A percentile compares a stretch with the other conserved stretches of the same genome.
Conservation (phyloP, 108 stramenopile genomes). For the Pseudonitzschia pungens region DNA sequence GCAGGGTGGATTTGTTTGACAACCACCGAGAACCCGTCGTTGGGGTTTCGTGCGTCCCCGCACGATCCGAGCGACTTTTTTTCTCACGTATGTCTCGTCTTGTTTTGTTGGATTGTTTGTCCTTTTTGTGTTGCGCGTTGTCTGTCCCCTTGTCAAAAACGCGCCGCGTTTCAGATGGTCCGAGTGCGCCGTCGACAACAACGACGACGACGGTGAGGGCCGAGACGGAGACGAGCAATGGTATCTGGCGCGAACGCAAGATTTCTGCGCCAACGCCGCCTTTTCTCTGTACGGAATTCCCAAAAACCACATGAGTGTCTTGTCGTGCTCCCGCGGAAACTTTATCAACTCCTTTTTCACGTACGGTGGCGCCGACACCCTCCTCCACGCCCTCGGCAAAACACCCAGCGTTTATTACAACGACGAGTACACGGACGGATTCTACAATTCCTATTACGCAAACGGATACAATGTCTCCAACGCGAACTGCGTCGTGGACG, state of each 20-base stretch:
- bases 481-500: slow-evolving; percentile 9
- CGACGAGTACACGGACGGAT: slow-evolving; percentile 3
- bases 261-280: slow-evolving; percentile 48
- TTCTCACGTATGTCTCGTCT: neutral
- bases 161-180: no score
- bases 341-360: slow-evolving; percentile 60
- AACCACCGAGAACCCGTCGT: no score
- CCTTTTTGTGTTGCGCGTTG: no score
- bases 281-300: slow-evolving; percentile 40
- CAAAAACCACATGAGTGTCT: slow-evolving; percentile 9
- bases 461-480: slow-evolving; percentile 18
- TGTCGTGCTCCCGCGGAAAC: slow-evolving; percentile 21
- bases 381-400: slow-evolving; percentile 23
- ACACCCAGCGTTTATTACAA: slow-evolving; percentile 14
- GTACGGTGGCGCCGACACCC: slow-evolving; percentile 35
- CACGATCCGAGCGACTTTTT: neutral
- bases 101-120: no score
- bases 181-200: slow-evolving; percentile 30
- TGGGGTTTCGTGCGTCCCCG: no score
- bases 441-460: slow-evolving; percentile 18
- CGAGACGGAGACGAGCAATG: slow-evolving; percentile 43
- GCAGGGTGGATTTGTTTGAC: no score
- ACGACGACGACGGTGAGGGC: slow-evolving; percentile 30
- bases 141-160: no score
- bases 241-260: slow-evolving; percentile 41